Percentiles rank a stretch among this genome's conserved stretches.
Conservation (phyloP, 2,329 filamentous ascomycete species). For the Capronia epimyces region DNA sequence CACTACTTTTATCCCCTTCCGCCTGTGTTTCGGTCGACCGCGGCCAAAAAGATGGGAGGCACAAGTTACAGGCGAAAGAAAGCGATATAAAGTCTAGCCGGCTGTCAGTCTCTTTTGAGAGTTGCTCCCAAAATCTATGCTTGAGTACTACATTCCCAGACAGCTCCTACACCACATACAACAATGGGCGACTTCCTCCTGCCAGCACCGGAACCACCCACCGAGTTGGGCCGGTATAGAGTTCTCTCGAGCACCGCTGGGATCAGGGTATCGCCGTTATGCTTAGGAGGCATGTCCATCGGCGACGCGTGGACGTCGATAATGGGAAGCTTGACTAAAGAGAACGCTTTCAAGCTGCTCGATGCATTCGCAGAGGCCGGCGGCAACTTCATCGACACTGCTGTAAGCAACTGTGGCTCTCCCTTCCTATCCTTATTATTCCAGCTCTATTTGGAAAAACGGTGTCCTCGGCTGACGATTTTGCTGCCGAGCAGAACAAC, state of each 20-base stretch:
- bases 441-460: no score
- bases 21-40: no score
- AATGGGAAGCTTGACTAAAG: slow-evolving; percentile 54
- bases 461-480: no score
- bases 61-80: no score
- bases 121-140: no score
- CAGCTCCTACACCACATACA: neutral
- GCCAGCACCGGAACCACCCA: slow-evolving; percentile 50
- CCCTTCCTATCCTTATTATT: no score
- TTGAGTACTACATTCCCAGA: neutral
- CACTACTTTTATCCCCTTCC: no score
- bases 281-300: slow-evolving; percentile 38
- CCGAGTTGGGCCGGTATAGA: slow-evolving; percentile 59
- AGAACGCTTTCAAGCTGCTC: slow-evolving; percentile 57
- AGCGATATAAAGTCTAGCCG: no score
- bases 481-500: slow-evolving; percentile 46
- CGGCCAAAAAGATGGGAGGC: no score
- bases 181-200: slow-evolving; percentile 28
- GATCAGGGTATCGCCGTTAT: slow-evolving; percentile 62
- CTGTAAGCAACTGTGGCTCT: slow-evolving; percentile 24
- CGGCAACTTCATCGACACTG: slow-evolving; percentile 69
- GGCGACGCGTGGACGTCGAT: slow-evolving; percentile 36
- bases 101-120: no score
- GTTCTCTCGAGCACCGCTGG: slow-evolving; percentile 61
- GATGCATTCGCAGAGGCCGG: slow-evolving; percentile 60